Conservation (phyloP, 169 alveolate species). For the Cystoisospora suis region DNA sequence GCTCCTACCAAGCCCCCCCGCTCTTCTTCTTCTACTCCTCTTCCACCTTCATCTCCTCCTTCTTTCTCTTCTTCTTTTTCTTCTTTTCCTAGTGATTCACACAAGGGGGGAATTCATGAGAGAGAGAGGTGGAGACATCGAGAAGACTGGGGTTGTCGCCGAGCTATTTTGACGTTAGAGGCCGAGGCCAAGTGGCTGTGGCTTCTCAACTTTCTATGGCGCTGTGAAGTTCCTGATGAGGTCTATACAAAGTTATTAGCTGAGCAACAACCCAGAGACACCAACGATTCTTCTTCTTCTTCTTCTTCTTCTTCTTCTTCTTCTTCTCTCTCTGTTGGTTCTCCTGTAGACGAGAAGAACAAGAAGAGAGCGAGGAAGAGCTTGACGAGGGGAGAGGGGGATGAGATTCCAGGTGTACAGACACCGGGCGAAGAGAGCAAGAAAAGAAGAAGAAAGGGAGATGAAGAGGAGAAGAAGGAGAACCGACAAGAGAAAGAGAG, state of each 20-base stretch:
- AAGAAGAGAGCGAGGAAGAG: not conserved
- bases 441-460: not conserved
- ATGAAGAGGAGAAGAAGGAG: not conserved
- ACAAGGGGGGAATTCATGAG: not conserved
- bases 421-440: not conserved
- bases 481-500: not conserved
- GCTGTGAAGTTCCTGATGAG: constrained; percentile 27
- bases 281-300: not conserved
- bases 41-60: not conserved
- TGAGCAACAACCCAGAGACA: constrained; percentile 7
- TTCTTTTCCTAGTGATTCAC: not conserved
- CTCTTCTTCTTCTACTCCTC: no score
- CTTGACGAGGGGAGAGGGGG: not conserved
- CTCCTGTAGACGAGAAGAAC: not conserved
- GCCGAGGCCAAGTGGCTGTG: constrained; percentile 19
- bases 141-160: no score
- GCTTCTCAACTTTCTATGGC: constrained; percentile 33
- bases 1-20: no score
- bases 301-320: not conserved
- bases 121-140: not conserved
- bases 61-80: not conserved
- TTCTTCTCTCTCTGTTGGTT: not conserved
- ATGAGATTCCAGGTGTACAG: not conserved
- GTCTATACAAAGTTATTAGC: constrained; percentile 2
- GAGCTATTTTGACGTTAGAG: constrained; percentile 8